Percentiles rank a stretch among this genome's conserved stretches.
Evolutionary conservation across 305 asterid species (phyloP).

Genomic region (Fraxinus angustifolia): DNA sequence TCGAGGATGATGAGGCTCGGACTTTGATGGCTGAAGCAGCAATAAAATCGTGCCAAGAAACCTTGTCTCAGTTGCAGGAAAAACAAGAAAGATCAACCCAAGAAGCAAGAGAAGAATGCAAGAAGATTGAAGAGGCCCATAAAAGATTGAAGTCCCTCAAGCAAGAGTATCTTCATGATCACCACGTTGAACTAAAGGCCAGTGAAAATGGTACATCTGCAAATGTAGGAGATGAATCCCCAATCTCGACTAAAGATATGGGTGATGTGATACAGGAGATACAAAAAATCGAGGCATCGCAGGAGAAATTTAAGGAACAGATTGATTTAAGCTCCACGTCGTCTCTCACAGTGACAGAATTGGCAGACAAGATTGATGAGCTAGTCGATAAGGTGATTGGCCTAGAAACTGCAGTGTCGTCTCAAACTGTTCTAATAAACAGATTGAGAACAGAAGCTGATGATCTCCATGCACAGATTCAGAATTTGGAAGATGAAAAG

Average conservation of each 20-base stretch:
- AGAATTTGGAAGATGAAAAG: slow-evolving; percentile 52
- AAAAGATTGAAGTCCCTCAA: slow-evolving; percentile 43
- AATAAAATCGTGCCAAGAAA: slow-evolving; percentile 70
- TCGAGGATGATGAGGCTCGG: slow-evolving; percentile 83
- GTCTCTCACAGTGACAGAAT: slow-evolving; percentile 47
- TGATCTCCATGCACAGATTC: slow-evolving; percentile 50
- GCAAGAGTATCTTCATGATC: slow-evolving; percentile 28
- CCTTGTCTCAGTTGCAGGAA: slow-evolving; percentile 55
- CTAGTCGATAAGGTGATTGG: slow-evolving; percentile 70
- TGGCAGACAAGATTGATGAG: slow-evolving; percentile 80
- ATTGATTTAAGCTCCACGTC: slow-evolving; percentile 32
- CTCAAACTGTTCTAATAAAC: slow-evolving; percentile 69
- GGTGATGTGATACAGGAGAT: slow-evolving; percentile 25
- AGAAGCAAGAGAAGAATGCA: slow-evolving; percentile 56
- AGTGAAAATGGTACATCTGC: slow-evolving; percentile 9
- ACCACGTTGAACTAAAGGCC: slow-evolving; percentile 15
- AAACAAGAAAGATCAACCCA: slow-evolving; percentile 48
- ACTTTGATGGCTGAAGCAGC: slow-evolving; percentile 88
- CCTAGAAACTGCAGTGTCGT: slow-evolving; percentile 64
- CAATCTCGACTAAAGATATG: slow-evolving; percentile 22
- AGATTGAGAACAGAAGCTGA: slow-evolving; percentile 60
- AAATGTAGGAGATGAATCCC: slow-evolving; percentile 12
- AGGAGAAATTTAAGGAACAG: slow-evolving; percentile 31
- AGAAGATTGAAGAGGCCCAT: slow-evolving; percentile 59
- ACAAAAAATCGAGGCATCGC: slow-evolving; percentile 24